A percentile compares a stretch with the other conserved stretches of the same genome.
Evolutionary conservation across 2,329 filamentous ascomycete species (phyloP).

Genomic region (Catunica adiposa): DNA sequence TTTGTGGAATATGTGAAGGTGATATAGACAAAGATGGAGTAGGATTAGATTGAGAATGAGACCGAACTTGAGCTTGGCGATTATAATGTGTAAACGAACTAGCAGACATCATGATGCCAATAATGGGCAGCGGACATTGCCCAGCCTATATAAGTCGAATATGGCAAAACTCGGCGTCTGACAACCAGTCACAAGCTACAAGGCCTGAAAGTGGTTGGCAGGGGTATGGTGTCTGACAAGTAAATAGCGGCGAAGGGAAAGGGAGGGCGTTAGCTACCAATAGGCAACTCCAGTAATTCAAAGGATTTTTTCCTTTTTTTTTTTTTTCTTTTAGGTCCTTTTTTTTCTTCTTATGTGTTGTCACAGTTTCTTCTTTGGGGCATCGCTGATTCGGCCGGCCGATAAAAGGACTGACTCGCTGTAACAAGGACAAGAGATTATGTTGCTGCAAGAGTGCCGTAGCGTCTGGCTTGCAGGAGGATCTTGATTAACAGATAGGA

Average conservation of each 20-base stretch:
- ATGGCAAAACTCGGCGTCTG: neutral
- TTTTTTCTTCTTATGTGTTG: neutral
- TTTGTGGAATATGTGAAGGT: neutral
- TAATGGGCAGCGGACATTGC: slow-evolving; percentile 8
- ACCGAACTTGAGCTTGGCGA: slow-evolving; percentile 2
- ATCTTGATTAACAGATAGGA: neutral
- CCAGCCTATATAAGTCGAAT: slow-evolving; percentile 11
- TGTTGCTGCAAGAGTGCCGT: too few relatives aligned
- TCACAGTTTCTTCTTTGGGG: neutral
- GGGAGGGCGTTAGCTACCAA: neutral
- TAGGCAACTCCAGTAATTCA: neutral
- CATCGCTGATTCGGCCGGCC: neutral
- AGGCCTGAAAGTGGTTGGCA: neutral
- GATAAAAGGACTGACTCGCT: neutral
- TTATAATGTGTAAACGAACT: slow-evolving; percentile 16
- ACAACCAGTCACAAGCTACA: slow-evolving; percentile 4
- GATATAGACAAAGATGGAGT: neutral
- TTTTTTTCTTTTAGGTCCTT: neutral
- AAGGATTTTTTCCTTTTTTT: neutral
- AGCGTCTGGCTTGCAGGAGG: neutral
- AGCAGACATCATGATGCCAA: slow-evolving; percentile 16
- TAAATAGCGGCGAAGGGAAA: neutral
- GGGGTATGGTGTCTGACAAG: slow-evolving; percentile 3
- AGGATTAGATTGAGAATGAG: neutral
- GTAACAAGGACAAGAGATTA: too few relatives aligned